Conservation (phyloP, 2,329 filamentous ascomycete species). For the Sporothrix protearum region DNA sequence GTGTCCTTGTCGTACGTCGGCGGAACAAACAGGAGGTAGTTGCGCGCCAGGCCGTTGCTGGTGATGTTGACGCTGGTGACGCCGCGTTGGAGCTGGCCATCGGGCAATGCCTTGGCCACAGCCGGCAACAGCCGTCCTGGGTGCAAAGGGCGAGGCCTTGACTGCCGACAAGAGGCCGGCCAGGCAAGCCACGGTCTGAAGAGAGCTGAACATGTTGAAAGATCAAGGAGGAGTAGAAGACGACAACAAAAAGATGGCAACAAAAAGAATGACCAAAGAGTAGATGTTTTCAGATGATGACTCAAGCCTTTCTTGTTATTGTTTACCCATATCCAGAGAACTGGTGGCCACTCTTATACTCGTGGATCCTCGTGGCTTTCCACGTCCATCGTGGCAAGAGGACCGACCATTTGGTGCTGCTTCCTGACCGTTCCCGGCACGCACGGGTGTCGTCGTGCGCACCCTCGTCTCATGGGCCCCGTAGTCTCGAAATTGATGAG, state of each 20-base stretch:
- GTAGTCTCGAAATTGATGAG: background rate
- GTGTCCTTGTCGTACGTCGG: background rate
- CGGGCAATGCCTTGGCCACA: background rate
- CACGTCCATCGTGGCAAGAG: background rate
- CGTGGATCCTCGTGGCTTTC: background rate
- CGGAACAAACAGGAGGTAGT: conserved; percentile 5
- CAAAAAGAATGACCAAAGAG: too few species aligned
- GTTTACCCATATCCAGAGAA: too few species aligned
- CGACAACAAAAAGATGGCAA: background rate
- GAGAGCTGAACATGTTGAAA: background rate
- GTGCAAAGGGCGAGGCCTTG: background rate
- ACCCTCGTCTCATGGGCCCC: background rate
- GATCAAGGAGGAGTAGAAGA: background rate
- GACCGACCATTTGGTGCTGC: background rate
- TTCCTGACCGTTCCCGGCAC: background rate
- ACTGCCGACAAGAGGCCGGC: background rate
- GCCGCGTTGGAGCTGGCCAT: background rate
- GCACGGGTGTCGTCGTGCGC: background rate
- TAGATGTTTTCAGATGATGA: background rate
- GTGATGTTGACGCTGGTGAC: conserved; percentile 11
- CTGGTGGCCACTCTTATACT: background rate
- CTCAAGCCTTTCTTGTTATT: too few species aligned
- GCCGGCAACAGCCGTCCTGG: background rate
- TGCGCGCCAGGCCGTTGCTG: background rate
- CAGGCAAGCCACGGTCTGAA: background rate